A percentile compares a stretch with the other conserved stretches of the same genome.
Conservation (phyloP, 345 rosid species). For the Bruguiera parviflora region DNA sequence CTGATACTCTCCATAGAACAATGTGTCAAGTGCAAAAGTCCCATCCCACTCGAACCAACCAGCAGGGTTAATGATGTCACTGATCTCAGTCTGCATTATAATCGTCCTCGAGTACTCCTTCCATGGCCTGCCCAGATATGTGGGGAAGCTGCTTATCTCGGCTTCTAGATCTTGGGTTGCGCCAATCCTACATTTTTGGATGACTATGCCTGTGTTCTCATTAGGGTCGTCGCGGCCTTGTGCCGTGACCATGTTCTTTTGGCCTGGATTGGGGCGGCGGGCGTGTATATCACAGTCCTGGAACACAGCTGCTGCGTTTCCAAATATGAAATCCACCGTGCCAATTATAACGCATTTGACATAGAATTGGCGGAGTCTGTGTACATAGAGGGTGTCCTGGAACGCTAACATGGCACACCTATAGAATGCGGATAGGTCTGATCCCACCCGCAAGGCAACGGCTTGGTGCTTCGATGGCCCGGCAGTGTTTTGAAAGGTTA, state of each 20-base stretch:
- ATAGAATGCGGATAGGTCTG: conserved; percentile 59
- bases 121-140: conserved; percentile 81
- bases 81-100: conserved; percentile 53
- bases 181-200: conserved; percentile 66
- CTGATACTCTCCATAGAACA: conserved; percentile 55
- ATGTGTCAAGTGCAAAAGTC: conserved; percentile 53
- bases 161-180: conserved; percentile 52
- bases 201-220: conserved; percentile 65
- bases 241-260: conserved; percentile 73
- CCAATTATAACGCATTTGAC: conserved; percentile 49
- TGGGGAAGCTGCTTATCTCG: conserved; percentile 24
- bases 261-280: conserved; percentile 54
- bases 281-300: conserved; percentile 72
- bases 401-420: conserved; percentile 58
- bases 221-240: conserved; percentile 72
- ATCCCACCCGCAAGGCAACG: conserved; percentile 64
- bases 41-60: conserved; percentile 72
- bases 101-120: conserved; percentile 57
- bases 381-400: conserved; percentile 82
- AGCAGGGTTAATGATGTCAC: conserved; percentile 50
- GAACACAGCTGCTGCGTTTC: conserved; percentile 58
- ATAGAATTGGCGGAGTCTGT: conserved; percentile 65
- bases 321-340: conserved; percentile 74
- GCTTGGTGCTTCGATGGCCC: conserved; percentile 86
- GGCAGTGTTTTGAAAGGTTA: conserved; percentile 67